Evolutionary conservation across 805 yeast genomes (phyloP).

Genomic region (Sungouiella blattae): DNA sequence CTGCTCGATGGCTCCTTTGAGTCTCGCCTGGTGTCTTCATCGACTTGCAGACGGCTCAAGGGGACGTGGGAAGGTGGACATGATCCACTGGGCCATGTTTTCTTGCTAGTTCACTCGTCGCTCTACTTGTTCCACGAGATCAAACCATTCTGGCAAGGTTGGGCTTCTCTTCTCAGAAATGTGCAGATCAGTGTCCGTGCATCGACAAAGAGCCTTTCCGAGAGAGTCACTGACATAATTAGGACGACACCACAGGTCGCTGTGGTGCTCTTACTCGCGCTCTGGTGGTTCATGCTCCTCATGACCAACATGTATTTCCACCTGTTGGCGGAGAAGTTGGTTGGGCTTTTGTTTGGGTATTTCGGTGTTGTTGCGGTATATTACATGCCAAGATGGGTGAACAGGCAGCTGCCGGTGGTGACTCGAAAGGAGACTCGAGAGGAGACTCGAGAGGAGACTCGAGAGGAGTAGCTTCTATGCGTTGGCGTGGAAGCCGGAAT

Average conservation of each 20-base stretch:
- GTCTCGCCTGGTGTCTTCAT: conserved; percentile 25
- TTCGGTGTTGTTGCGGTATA: conserved; percentile 48
- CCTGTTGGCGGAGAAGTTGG: conserved; percentile 67
- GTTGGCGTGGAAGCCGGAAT: too few relatives aligned
- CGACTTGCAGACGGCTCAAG: conserved; percentile 42
- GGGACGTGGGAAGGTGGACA: conserved; percentile 82
- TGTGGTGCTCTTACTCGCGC: conserved; percentile 22
- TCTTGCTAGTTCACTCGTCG: conserved; percentile 65
- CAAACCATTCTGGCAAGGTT: conserved; percentile 34
- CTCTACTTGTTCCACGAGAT: conserved; percentile 66
- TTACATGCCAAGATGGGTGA: conserved; percentile 26
- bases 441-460: too few relatives aligned
- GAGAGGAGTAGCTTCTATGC: too few relatives aligned
- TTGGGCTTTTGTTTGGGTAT: conserved; percentile 66
- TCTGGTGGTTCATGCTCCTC: conserved; percentile 87
- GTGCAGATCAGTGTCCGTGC: background rate
- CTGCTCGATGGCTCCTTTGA: conserved; percentile 12
- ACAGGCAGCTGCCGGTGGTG: background rate
- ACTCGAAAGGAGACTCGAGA: too few relatives aligned
- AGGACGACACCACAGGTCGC: conserved; percentile 20
- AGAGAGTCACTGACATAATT: background rate
- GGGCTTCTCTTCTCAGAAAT: conserved; percentile 10
- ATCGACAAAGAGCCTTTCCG: background rate
- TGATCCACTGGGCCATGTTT: conserved; percentile 95
- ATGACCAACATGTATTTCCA: conserved; percentile 87